Base-by-base conservation (phyloP, 2,329 filamentous ascomycete species). In the Colletotrichum limetticola region DNA sequence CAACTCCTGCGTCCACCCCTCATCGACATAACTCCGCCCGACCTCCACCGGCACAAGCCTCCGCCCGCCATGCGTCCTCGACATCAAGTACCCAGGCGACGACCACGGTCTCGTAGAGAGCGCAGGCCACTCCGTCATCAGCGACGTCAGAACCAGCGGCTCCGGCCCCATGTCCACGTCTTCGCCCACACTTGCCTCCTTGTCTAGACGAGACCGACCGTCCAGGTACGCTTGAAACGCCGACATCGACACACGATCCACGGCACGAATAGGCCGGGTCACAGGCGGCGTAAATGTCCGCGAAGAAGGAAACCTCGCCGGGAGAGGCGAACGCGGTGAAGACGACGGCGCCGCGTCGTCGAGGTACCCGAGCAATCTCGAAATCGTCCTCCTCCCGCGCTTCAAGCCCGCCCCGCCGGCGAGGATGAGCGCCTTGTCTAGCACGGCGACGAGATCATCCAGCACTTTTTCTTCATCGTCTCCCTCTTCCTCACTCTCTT, bases 1-100 rank as follows among this genome's bases (percentile, higher is more conserved):
- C 30, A 98, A 91, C 67, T 91, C 89, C 81, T 98, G 96, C 0
- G 92, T 91, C 95, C 96, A 98, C 26, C 87, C 92, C 24, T 90
- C 89, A 75, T 98, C 95, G 1, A 95, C 95, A 79, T 98, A 99
- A 78, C 93, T 97, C 59, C 93, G 87, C 0, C 97, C 96, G 2
- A 97, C 82, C 80, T 98, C 95, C 3, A 98, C 89, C 0, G 96
- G 96, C 0, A 98, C 94, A 0, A 98, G 88, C 12, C 97, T 88
- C 37, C 91, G 86, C 0, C 97, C 97, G 3, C 86, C 89, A 46
- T 98, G 90, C 0, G 95, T 98, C 68, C 86, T 88, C 12, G 89
- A 86, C 12, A 95, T 86, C 69, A 98, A 90, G 80, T 98, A 98
- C 0, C 85, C 84, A 0, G 92, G 91, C n/a, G 87, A 90, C 9